Evolutionary conservation across 2,329 filamentous ascomycete genomes (phyloP).

Genomic region (Trichoderma atroviride): DNA sequence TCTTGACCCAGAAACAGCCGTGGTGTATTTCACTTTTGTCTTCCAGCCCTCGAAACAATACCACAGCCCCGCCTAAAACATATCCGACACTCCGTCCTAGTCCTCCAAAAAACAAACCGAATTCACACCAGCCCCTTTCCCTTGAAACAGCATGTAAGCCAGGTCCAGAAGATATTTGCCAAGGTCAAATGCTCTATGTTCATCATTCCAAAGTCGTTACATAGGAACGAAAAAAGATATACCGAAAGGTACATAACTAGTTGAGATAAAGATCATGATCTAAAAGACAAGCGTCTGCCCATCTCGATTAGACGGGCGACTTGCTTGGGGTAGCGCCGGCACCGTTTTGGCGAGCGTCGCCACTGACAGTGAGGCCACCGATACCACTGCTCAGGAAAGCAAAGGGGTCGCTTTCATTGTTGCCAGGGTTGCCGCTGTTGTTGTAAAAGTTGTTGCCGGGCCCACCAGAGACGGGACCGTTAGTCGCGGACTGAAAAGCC

Average conservation of each 20-base stretch:
- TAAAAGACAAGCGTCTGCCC: conserved; percentile 35
- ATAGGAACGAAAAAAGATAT: conserved; percentile 33
- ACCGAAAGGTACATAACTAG: conserved; percentile 32
- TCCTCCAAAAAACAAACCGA: conserved; percentile 38
- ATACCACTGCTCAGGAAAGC: conserved; percentile 78
- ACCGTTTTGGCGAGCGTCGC: conserved; percentile 66
- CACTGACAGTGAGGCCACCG: conserved; percentile 70
- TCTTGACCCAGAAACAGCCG: conserved; percentile 42
- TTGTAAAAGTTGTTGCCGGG: conserved; percentile 58
- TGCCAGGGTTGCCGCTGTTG: conserved; percentile 64
- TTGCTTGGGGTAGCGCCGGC: conserved; percentile 59
- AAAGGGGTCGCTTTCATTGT: conserved; percentile 73
- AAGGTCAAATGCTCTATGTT: conserved; percentile 51
- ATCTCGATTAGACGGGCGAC: conserved; percentile 55
- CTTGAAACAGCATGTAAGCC: conserved; percentile 45
- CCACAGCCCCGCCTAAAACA: conserved; percentile 43
- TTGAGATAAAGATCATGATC: conserved; percentile 32
- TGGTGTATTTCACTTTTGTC: conserved; percentile 46
- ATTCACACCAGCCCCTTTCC: conserved; percentile 44
- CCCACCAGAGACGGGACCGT: conserved; percentile 76
- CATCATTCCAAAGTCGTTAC: conserved; percentile 46
- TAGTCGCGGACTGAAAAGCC: conserved; percentile 86
- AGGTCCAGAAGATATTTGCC: conserved; percentile 50
- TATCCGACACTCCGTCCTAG: conserved; percentile 46
- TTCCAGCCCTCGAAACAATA: conserved; percentile 43